phyloP scores from a whole-genome alignment of 169 alveolate species.

The Theileria annulata region DNA sequence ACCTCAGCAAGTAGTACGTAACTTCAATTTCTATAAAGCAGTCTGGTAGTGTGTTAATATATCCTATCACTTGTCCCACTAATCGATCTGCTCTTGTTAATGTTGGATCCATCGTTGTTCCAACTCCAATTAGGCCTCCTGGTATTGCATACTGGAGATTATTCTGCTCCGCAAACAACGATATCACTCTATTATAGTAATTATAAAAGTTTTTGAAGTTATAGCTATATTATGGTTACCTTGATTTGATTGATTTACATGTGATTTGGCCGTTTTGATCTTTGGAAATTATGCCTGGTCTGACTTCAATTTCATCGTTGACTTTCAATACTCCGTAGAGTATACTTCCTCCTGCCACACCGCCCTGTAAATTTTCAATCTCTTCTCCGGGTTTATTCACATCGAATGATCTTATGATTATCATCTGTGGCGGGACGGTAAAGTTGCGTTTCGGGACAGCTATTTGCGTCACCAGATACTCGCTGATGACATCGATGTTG shows the following conservation, averaged over 20 bases:
- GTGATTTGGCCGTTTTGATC: slow-evolving; percentile 85
- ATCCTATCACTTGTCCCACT: slow-evolving; percentile 97
- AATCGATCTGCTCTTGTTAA: slow-evolving; percentile 95
- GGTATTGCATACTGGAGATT: slow-evolving; percentile 97
- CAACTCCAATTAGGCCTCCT: slow-evolving; percentile 96
- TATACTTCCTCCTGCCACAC: slow-evolving; percentile 98
- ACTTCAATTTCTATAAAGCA: slow-evolving; percentile 92
- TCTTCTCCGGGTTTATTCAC: slow-evolving; percentile 99
- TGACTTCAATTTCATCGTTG: slow-evolving; percentile 96
- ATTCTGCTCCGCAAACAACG: slow-evolving; percentile 97
- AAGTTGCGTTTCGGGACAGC: slow-evolving; percentile 98
- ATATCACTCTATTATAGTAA: slow-evolving; percentile 76
- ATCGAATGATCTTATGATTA: slow-evolving; percentile 97
- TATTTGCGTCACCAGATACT: slow-evolving; percentile 90
- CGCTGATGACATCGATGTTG: slow-evolving; percentile 95
- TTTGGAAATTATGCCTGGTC: slow-evolving; percentile 96
- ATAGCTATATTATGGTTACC: neutral
- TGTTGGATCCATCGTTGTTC: slow-evolving; percentile 96
- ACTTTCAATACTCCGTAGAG: slow-evolving; percentile 94
- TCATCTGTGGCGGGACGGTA: slow-evolving; percentile 95
- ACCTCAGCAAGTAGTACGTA: slow-evolving; percentile 76
- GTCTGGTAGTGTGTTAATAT: slow-evolving; percentile 93
- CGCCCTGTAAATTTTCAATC: slow-evolving; percentile 96
- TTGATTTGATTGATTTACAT: slow-evolving; percentile 87
- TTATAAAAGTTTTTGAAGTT: slow-evolving; percentile 45